Evolutionary conservation across 1,284 basidiomycete genomes (phyloP), one percentile per base, ranked within the genome.

Genomic region (Puccinia coronata): DNA sequence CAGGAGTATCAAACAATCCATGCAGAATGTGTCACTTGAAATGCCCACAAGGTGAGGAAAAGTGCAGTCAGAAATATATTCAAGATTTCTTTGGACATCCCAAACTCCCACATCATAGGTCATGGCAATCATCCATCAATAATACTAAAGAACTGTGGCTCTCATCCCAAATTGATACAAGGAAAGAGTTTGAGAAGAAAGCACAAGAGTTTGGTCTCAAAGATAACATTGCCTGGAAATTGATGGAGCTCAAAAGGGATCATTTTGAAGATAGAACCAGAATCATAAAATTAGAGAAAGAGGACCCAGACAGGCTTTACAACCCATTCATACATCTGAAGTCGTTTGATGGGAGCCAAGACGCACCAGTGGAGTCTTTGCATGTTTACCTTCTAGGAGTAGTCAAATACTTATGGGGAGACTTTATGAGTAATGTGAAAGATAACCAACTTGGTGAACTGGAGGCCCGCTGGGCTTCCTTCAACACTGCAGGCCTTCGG

Each of bases 401-500:
- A 2, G 47, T 71, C 1, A 71, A 71, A 36, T 71, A 71, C 36
- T 9, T 71, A 34, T 18, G 11, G 0, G 31, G 3, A 3, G 69
- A 71, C 8, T 53, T 71, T n/a, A 71, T 71, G 43, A 71, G 39
- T 25, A 14, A 18, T 11, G 2, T 67, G 9, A 41, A 14, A 0
- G 23, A 67, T 8, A 23, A 6, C 6, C 36, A 67, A 36, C 16
- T 53, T 8, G 23, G 16, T 1, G 16, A 71, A 71, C n/a, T 71
- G 2, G 69, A 71, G 16, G 69, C 25, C 18, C 0, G 47, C n/a
- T 53, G 47, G 47, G 0, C 9, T 1, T 23, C 69, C 20, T 71
- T 87, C 23, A 83, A 86, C 55, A 77, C 84, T 0, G 43, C 81
- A 16, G 86, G 84, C 0, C 84, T 87, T 0, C 84, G 82, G 6